These are phyloP conservation scores for Syzygium oleosum DNA, from an alignment of 345 rosid genomes.

Conservation along the genomic window DNA sequence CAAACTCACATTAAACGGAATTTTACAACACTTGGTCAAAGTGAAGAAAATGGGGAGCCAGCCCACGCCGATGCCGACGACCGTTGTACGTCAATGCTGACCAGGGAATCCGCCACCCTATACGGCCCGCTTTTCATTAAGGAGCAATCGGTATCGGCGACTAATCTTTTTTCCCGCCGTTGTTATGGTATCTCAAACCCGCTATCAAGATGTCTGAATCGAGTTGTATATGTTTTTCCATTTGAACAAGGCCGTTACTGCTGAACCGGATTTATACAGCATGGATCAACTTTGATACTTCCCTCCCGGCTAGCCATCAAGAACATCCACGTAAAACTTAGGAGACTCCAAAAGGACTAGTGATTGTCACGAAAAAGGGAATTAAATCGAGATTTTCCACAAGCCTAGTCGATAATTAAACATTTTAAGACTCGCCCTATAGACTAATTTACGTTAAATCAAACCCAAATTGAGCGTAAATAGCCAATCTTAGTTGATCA, in stretches of 20 bases:
- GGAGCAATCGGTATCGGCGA: background rate
- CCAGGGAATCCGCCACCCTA: background rate
- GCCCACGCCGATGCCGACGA: background rate
- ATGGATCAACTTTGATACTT: background rate
- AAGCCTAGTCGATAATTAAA: background rate
- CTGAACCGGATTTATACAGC: background rate
- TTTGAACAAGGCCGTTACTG: background rate
- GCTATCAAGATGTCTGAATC: background rate
- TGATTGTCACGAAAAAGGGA: background rate
- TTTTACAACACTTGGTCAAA: background rate
- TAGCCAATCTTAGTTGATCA: background rate
- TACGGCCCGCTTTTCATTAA: background rate
- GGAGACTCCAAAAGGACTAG: background rate
- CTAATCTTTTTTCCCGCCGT: background rate
- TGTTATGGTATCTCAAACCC: background rate
- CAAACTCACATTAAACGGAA: background rate
- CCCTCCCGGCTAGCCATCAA: background rate
- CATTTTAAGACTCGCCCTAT: background rate
- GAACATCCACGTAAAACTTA: background rate
- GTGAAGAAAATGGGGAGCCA: background rate
- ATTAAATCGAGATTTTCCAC: background rate
- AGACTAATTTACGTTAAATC: background rate
- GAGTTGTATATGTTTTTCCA: fast-evolving
- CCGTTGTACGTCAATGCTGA: background rate
- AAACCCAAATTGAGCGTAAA: background rate